Evolutionary conservation across 2,329 filamentous ascomycete genomes (phyloP).

Genomic region (Microcyclospora pomicola): DNA sequence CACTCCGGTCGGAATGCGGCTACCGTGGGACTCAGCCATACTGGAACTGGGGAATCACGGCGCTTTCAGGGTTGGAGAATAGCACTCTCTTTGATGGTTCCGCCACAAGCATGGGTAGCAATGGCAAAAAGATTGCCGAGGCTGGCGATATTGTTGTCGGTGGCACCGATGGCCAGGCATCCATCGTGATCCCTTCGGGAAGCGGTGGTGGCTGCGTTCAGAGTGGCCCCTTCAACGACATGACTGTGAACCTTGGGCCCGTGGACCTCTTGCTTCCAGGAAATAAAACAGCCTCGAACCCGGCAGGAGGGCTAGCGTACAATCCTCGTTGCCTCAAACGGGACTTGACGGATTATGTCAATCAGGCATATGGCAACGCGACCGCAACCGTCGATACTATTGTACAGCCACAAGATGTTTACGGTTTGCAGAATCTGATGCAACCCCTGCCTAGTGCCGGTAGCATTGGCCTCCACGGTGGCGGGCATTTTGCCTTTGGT

Average conservation of each 20-base stretch:
- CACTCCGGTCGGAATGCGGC: constrained; percentile 28
- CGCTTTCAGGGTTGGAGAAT: constrained; percentile 25
- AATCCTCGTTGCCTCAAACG: constrained; percentile 26
- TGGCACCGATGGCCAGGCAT: constrained; percentile 2
- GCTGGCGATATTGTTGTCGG: constrained; percentile 3
- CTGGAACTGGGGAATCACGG: constrained; percentile 39
- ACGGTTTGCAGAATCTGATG: constrained; percentile 15
- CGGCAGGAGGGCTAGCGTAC: constrained; percentile 16
- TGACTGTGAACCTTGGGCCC: constrained; percentile 35
- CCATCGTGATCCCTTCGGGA: constrained; percentile 30
- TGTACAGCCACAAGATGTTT: constrained; percentile 7
- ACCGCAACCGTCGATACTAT: constrained; percentile 11
- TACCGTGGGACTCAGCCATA: constrained; percentile 33
- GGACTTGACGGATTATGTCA: constrained; percentile 20
- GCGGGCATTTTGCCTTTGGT: constrained; percentile 34
- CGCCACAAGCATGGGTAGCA: constrained; percentile 27
- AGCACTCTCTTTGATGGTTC: constrained; percentile 45
- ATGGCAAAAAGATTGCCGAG: constrained; percentile 27
- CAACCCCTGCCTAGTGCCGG: constrained; percentile 10
- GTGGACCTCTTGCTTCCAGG: constrained; percentile 19
- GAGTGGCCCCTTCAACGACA: constrained; percentile 37
- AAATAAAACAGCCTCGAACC: too few species aligned
- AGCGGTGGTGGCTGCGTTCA: constrained; percentile 41
- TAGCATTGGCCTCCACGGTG: constrained; percentile 28
- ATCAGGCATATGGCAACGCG: constrained; percentile 6